These are phyloP conservation scores for Thielaviopsis euricoi DNA, from an alignment of 2,329 filamentous ascomycete species.

Conservation along the genomic window DNA sequence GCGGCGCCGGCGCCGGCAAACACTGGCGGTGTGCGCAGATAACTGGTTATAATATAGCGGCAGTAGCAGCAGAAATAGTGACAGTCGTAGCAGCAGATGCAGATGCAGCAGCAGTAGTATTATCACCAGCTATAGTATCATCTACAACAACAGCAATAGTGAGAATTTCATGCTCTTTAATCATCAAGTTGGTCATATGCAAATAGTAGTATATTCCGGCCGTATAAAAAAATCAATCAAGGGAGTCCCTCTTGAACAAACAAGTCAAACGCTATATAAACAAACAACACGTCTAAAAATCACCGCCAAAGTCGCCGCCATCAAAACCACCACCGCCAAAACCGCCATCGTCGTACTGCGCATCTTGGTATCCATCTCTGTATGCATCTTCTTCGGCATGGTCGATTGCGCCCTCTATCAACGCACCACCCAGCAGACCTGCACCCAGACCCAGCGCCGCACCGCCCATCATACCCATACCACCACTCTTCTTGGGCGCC, in stretches of 20 bases:
- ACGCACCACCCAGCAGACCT: conserved; percentile 60
- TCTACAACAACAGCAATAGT: too few species aligned
- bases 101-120: too few species aligned
- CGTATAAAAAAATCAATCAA: background rate
- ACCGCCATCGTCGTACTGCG: conserved; percentile 17
- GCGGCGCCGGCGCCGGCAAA: conserved; percentile 20
- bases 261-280: background rate
- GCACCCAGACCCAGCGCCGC: conserved; percentile 66
- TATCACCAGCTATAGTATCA: too few species aligned
- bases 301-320: conserved; percentile 18
- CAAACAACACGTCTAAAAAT: conserved; percentile 21
- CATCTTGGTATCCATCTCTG: conserved; percentile 24
- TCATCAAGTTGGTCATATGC: too few species aligned
- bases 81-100: too few species aligned
- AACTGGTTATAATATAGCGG: background rate
- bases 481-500: conserved; percentile 27
- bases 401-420: conserved; percentile 53
- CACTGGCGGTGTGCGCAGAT: conserved; percentile 22
- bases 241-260: background rate
- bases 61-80: background rate
- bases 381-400: conserved; percentile 43
- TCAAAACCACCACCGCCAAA: conserved; percentile 16
- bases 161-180: too few species aligned
- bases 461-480: conserved; percentile 42
- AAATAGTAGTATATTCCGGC: background rate